Base-by-base conservation (phyloP, 2,329 filamentous ascomycete genomes). In the Didymella glomerata region DNA sequence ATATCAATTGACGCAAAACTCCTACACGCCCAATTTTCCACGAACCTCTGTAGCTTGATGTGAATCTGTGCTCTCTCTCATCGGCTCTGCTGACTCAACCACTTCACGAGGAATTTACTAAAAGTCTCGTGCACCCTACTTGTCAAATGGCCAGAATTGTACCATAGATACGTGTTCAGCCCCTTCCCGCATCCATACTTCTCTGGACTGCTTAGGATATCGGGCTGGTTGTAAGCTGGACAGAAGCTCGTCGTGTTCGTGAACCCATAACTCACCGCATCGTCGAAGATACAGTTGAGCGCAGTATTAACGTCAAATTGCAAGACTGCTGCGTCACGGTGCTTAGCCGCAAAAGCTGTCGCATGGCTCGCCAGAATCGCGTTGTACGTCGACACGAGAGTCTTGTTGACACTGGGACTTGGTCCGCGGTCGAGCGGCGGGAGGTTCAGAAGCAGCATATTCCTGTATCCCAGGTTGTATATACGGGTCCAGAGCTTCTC, bases 381-480 rank as follows among this genome's bases (percentile, higher is more conserved):
- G 62, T 83, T 82, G 70, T 80, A 86, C 68, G 75, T 76, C 0
- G 64, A 66, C 1, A 86, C 73, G 74, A 83, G 80, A 0, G 78
- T 45, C 13, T 38, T 30, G 13, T 56, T 50, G 8, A 56, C 53
- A 9, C 27, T 27, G 2, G 53, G 53, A 14, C 40, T 46, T 10
- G 57, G 57, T 2, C 50, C 50, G 3, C 63, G 50, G 30, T 61
- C 42, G 8, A 65, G 46, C 8, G 63, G 47, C 20, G 63, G 63
- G 1, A 65, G 48, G 11, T 65, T 65, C 24, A 65, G 28, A 18
- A 65, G 80, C 7, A 86, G 68, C 57, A 80, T 83, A 24, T 80
- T 76, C 3, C 69, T 67, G 62, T 82, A 84, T 0, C 82, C 82
- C 0, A 79, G 72, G 0, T 68, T 49, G 51, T 80, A 80, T 5